These are phyloP conservation scores for Begonia fuchsioides DNA, from an alignment of 306 rosid species.

Conservation along the genomic window DNA sequence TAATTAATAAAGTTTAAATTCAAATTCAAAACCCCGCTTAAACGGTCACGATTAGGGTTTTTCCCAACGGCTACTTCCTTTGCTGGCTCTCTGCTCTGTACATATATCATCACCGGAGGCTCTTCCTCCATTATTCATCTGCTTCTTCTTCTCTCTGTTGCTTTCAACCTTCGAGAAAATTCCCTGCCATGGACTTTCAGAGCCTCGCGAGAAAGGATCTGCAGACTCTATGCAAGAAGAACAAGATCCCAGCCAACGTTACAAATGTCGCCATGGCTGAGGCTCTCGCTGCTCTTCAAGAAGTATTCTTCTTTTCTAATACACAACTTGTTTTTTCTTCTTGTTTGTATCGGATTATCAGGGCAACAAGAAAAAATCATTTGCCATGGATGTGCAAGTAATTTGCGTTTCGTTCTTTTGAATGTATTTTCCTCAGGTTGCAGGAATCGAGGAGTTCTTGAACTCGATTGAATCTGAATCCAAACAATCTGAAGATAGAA, in stretches of 20 bases:
- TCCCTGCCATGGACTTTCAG: conserved; percentile 51
- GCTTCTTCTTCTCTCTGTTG: background rate
- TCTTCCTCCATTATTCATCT: background rate
- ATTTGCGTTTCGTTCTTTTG: background rate
- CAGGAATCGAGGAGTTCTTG: conserved; percentile 57
- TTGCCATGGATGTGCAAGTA: background rate
- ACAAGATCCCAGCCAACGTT: conserved; percentile 75
- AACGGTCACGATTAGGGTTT: conserved; percentile 60
- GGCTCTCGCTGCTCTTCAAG: conserved; percentile 48
- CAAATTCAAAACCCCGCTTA: conserved; percentile 25
- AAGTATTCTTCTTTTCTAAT: conserved; percentile 13
- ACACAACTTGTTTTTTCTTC: background rate
- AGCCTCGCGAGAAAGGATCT: conserved; percentile 67
- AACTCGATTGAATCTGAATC: conserved; percentile 16
- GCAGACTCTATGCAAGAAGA: conserved; percentile 78
- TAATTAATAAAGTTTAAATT: no score
- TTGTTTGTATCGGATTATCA: background rate
- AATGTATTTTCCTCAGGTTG: conserved; percentile 33
- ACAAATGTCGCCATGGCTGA: conserved; percentile 85
- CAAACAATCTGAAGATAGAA: conserved; percentile 14
- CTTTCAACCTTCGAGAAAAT: conserved; percentile 11
- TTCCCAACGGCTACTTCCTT: conserved; percentile 4
- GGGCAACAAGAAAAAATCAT: no score
- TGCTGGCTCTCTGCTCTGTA: background rate
- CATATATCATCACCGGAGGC: conserved; percentile 4